Evolutionary conservation across 2,329 filamentous ascomycete species (phyloP).

Genomic region (Colletotrichum sp.): DNA sequence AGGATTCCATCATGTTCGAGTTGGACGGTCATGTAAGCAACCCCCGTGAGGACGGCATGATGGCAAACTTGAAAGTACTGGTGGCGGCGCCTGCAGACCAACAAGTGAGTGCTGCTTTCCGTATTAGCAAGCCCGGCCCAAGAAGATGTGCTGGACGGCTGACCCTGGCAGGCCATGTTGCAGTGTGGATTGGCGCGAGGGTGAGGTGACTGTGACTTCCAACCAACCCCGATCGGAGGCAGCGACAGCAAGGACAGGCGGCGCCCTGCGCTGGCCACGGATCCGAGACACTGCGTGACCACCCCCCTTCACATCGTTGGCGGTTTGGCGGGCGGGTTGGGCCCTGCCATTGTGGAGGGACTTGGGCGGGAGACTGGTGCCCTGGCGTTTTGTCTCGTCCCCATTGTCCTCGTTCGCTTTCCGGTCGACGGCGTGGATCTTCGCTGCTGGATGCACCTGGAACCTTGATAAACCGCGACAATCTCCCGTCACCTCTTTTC

Average conservation of each 20-base stretch:
- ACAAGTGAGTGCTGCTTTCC: background rate
- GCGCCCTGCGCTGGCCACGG: constrained; percentile 16
- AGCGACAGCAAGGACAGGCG: constrained; percentile 6
- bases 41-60: background rate
- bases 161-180: background rate
- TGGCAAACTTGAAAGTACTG: background rate
- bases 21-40: background rate
- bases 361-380: background rate
- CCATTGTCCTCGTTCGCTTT: background rate
- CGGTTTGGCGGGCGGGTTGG: background rate
- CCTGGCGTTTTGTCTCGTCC: background rate
- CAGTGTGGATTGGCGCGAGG: background rate
- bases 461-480: constrained; percentile 18
- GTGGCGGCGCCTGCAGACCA: background rate
- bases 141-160: constrained; percentile 18
- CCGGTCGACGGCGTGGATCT: background rate
- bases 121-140: background rate
- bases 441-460: background rate
- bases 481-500: background rate
- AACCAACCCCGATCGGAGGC: background rate
- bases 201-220: background rate
- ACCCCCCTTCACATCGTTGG: background rate
- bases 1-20: background rate
- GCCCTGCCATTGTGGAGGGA: background rate
- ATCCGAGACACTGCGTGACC: constrained; percentile 22